These are phyloP conservation scores for Candida cerambycidarum DNA, from an alignment of 805 yeast species.

Conservation along the genomic window DNA sequence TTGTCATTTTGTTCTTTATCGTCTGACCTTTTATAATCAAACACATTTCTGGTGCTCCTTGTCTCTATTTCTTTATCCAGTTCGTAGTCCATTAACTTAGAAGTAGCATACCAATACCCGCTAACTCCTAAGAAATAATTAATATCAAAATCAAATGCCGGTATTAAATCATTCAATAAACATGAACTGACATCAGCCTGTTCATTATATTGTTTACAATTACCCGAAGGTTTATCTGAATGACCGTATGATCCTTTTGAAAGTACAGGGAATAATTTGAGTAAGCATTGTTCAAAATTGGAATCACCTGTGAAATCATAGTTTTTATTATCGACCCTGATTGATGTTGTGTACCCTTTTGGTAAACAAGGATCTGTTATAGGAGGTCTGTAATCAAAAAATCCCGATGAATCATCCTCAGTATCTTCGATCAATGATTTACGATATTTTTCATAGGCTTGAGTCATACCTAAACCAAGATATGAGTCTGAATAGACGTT, in stretches of 20 bases:
- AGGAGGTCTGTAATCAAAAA: conserved; percentile 23
- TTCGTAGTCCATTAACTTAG: conserved; percentile 40
- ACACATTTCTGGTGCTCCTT: conserved; percentile 1
- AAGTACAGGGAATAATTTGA: conserved; percentile 47
- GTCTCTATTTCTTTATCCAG: conserved; percentile 8
- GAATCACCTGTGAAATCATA: conserved; percentile 52
- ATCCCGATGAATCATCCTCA: conserved; percentile 6
- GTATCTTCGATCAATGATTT: conserved; percentile 29
- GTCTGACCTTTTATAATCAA: not conserved
- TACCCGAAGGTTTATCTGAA: conserved; percentile 19
- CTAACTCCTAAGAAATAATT: conserved; percentile 64
- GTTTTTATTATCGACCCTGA: conserved; percentile 23
- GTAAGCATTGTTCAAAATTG: conserved; percentile 48
- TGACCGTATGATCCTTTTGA: conserved; percentile 29
- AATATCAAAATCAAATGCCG: conserved; percentile 55
- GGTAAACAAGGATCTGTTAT: conserved; percentile 61
- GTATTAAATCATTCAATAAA: conserved; percentile 51
- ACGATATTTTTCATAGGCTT: conserved; percentile 51
- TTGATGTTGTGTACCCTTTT: conserved; percentile 33
- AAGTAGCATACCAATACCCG: conserved; percentile 65
- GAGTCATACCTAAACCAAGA: conserved; percentile 60
- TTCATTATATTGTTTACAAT: conserved; percentile 33
- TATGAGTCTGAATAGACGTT: conserved; percentile 55
- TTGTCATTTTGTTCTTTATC: conserved; percentile 12
- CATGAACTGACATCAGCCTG: conserved; percentile 44